Evolutionary conservation across 768 basidiomycete genomes (phyloP).

Genomic region (Trametes sanguinea): DNA sequence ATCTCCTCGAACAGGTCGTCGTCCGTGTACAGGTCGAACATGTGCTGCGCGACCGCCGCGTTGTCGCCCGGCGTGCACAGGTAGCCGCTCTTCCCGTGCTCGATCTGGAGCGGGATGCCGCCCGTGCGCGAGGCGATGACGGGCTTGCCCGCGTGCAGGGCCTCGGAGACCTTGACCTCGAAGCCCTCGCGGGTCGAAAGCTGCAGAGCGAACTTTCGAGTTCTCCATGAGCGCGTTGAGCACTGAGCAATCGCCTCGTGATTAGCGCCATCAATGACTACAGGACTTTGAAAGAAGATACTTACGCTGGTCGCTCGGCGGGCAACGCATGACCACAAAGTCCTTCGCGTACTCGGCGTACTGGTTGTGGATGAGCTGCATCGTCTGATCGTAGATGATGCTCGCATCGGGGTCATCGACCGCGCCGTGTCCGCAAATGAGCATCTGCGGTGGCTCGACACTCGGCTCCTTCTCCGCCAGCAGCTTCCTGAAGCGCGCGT

Average conservation of each 20-base stretch:
- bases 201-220: constrained; percentile 86
- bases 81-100: constrained; percentile 86
- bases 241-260: constrained; percentile 43
- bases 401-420: constrained; percentile 96
- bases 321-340: constrained; percentile 55
- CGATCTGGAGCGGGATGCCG: constrained; percentile 91
- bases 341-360: constrained; percentile 43
- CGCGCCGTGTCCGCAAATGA: constrained; percentile 88
- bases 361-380: constrained; percentile 52
- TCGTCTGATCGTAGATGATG: constrained; percentile 83
- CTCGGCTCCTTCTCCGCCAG: constrained; percentile 48
- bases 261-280: constrained; percentile 6
- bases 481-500: constrained; percentile 76
- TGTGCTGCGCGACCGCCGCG: constrained; percentile 68
- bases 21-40: constrained; percentile 79
- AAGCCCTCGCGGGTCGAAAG: constrained; percentile 94
- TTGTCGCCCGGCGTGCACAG: constrained; percentile 80
- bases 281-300: constrained; percentile 16
- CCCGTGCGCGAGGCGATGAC: constrained; percentile 84
- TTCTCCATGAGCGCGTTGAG: constrained; percentile 90
- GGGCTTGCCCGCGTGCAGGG: constrained; percentile 87
- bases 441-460: constrained; percentile 68
- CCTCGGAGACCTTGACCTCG: constrained; percentile 96
- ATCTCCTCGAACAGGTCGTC: constrained; percentile 52
- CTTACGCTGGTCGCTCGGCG: constrained; percentile 83